Base-by-base conservation (phyloP, 129 eudicot species). In the Gnaphalium uliginosum region DNA sequence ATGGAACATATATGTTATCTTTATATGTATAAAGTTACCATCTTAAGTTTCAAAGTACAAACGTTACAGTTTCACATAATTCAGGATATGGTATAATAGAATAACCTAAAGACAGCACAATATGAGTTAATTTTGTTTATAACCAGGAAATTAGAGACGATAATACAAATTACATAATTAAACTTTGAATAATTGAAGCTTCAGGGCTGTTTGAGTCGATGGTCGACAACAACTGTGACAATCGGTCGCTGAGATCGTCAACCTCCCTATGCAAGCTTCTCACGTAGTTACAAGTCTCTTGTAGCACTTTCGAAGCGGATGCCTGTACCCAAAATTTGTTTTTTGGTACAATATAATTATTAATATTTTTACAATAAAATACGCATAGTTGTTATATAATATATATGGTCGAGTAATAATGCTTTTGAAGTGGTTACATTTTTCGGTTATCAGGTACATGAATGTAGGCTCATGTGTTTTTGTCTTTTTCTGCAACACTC, bases 261-360 rank as follows among this genome's bases (percentile, higher is more conserved):
- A 91, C 82, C 77, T 91, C 97, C 35, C 77, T 83, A 76, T 91
- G 92, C 80, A 91, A 83, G 68, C 66, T 88, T 78, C 93, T 84
- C 25, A 90, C 85, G 43, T 90, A 90, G 73, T 83, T 81, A 85
- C 97, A 91, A 30, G 95, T 88, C 81, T 91, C 97, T 51, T 88
- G 88, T 11, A 91, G 76, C 74, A 88, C 95, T 71, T 91, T 91
- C 19, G 93, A 83, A n/a, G 97, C 97, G 2, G 92, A 85, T 59
- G 83, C 88, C 97, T 91, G 59, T 18, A 53, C 6, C 7, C 58
- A 77, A 77, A 27, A 5, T 25, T 35, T 8, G 2, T 25, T 1
- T 4, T 53, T 33, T n/a, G 41, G 48, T 69, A 22, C 19, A 39
- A 25, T 68, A 33, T 8, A 9, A 37, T 69, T 53, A 24, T 51